A percentile compares a stretch with the other conserved stretches of the same genome.
Conservation (phyloP, 768 basidiomycete species). For the Paxillus rubicundulus region DNA sequence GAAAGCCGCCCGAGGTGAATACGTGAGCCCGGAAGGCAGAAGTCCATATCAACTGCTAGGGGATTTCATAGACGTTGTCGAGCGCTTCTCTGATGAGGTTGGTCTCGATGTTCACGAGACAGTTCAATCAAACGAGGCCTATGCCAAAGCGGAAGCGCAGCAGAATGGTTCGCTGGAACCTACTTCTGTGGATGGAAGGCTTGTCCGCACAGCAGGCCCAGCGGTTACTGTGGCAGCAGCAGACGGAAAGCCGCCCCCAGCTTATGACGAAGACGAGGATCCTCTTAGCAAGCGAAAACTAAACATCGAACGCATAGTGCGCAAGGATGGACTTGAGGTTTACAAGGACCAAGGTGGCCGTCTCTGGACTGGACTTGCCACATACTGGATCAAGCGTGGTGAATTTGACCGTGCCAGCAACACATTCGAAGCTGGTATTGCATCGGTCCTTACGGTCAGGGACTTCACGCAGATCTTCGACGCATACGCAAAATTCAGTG, state of each 20-base stretch:
- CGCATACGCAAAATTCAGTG: slow-evolving; percentile 91
- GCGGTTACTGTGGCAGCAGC: slow-evolving; percentile 48
- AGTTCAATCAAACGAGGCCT: slow-evolving; percentile 48
- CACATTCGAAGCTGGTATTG: slow-evolving; percentile 86
- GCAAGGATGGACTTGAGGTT: slow-evolving; percentile 78
- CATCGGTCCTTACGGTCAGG: slow-evolving; percentile 83
- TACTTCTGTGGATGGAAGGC: slow-evolving; percentile 53
- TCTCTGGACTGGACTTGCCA: slow-evolving; percentile 93
- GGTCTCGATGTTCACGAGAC: slow-evolving; percentile 84
- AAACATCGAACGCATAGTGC: slow-evolving; percentile 84
- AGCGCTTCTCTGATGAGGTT: slow-evolving; percentile 87
- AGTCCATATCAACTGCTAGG: slow-evolving; percentile 92
- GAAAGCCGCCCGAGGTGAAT: slow-evolving; percentile 79
- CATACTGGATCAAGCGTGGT: slow-evolving; percentile 96
- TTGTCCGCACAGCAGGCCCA: slow-evolving; percentile 72
- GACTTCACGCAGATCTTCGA: slow-evolving; percentile 99
- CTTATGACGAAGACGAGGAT: slow-evolving; percentile 84
- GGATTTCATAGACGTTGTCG: slow-evolving; percentile 90
- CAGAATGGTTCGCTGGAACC: slow-evolving; percentile 32
- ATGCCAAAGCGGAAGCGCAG: slow-evolving; percentile 46
- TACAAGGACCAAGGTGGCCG: slow-evolving; percentile 98
- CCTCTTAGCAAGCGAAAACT: slow-evolving; percentile 65
- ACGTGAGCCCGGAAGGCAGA: slow-evolving; percentile 87
- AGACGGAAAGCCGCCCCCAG: slow-evolving; percentile 47
- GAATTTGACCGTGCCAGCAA: slow-evolving; percentile 90